Evolutionary conservation across 2,329 filamentous ascomycete species (phyloP), one percentile per base, ranked within the genome.

Genomic region (Verticillium nubilum): DNA sequence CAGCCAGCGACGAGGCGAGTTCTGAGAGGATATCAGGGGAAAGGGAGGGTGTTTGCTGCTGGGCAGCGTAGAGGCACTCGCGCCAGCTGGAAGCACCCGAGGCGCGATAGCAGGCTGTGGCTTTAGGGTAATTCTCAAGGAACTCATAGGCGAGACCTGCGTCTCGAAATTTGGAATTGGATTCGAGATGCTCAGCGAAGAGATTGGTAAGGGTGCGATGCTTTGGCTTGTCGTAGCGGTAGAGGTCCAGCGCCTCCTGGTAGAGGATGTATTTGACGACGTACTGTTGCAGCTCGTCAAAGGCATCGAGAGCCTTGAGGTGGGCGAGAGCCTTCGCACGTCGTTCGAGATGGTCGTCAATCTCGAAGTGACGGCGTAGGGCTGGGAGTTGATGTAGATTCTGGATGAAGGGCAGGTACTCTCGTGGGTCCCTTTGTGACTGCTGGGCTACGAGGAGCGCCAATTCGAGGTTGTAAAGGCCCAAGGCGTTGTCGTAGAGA

Each of bases 321-420:
- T 95, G 90, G 2, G 72, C 74, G 4, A 98, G 79, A 0, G 95
- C 94, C 76, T 96, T 97, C 50, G 78, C 73, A 54, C 87, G 83
- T 15, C 92, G 88, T 33, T 83, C 84, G 4, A 99, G 85, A 69
- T 97, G 87, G 68, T 98, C 89, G 70, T 99, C 95, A 57, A 99
- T 96, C 50, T 86, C 86, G 66, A 93, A 97, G 57, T 87, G 84
- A 52, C 91, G 86, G 23, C 92, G 86, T 12, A 90, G 73, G 12
- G 85, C 80, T 0, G 89, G 76, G 66, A 96, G 82, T 62, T 87
- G 82, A 70, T 97, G 91, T 2, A 99, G 82, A 35, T 87, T 87
- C 69, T 97, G 93, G 56, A 99, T 86, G 70, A 98, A 98, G 4
- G 95, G 95, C 7, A 98, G 84, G 67, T 99, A 99, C 72, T 99